Base-by-base conservation (phyloP, 179 eudicot species). In the Silene coronaria region DNA sequence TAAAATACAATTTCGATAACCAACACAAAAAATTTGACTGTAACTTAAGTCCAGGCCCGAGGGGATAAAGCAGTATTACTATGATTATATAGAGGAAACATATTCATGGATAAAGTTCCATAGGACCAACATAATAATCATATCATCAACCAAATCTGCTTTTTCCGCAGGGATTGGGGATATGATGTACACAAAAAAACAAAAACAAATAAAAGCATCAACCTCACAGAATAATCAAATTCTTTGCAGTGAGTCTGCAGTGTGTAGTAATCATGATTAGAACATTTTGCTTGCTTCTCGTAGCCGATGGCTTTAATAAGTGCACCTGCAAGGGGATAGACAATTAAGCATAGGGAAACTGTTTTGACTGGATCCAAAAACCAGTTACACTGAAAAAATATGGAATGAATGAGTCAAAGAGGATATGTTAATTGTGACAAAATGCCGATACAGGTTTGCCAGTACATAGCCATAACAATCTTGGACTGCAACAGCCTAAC, bases 161-260 rank as follows among this genome's bases (percentile, higher is more conserved):
- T 59, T 23, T 45, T 30, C 1, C 8, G 4, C 11, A 9, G 59
- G 59, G 36, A 17, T 1, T 71, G 68, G 60, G 13, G 23, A 13
- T 2, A 16, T 62, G 12, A 0, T 13, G 16, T 14, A 13, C 74
- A 64, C 26, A 32, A 2, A 26, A 65, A 12, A 34, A 27, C 7
- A 26, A 65, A 12, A 34, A 27, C 7, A 64, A 27, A 36, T 17
- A 11, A 42, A 36, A 69, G 74, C 19, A 67, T 48, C 16, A 72
- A 95, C 99, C 97, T 89, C 74, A 80, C 85, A 86, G 86, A 89
- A 26, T n/a, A 46, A 72, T 97, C 97, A 81, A 92, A 93, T 53
- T 83, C 79, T 67, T 78, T 84, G 78, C 91, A 95, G 53, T 95
- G 97, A 78, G 64, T 76, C 70, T 77, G 79, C 71, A 95, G 80